Evolutionary conservation across 164 flowering plant genomes (phyloP), one percentile per base, ranked within the genome.

Genomic region (Nelumbo lutea): DNA sequence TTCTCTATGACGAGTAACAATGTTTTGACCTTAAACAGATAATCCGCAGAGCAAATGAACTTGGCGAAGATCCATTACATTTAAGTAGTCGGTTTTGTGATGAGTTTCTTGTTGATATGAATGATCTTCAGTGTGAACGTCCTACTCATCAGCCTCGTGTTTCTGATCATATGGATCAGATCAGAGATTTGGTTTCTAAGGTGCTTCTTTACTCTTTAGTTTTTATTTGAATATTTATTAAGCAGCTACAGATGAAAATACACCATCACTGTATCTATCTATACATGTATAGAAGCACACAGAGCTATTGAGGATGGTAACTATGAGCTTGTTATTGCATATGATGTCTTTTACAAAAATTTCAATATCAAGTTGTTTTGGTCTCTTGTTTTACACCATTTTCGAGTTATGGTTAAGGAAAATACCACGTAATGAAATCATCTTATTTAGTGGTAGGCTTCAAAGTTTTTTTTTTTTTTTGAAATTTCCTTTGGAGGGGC

Each of bases 91-190:
- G 85, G 11, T 95, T 73, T 73, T 88, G 97, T 78, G 57, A 88
- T 62, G 98, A 89, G 69, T 95, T 88, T 80, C 83, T 82, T 42
- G 56, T 57, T 45, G 98, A 95, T 75, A 85, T 95, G 99, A 79
- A 45, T 74, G 86, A 83, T 85, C 88, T 95, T 68, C 89, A 87
- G 80, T 92, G 97, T 83, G 86, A 84, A 56, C 75, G 42, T 56
- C 97, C 99, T 13, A 85, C 90, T 6, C 79, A 84, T 60, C 82
- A 90, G 79, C 99, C 99, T 11, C 86, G 90, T 61, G 99, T 95
- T 59, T 83, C 98, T 75, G 83, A 80, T 42, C 94, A 92, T 81
- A 84, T 95, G 81, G 85, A 83, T 15, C 82, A 92, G 73, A 95
- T 95, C 48, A 87, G 44, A 61, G 85, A 79, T 66, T 83, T 95